Conservation (phyloP, 1,139 yeast species). For the Nakaseomyces bracarensis region DNA sequence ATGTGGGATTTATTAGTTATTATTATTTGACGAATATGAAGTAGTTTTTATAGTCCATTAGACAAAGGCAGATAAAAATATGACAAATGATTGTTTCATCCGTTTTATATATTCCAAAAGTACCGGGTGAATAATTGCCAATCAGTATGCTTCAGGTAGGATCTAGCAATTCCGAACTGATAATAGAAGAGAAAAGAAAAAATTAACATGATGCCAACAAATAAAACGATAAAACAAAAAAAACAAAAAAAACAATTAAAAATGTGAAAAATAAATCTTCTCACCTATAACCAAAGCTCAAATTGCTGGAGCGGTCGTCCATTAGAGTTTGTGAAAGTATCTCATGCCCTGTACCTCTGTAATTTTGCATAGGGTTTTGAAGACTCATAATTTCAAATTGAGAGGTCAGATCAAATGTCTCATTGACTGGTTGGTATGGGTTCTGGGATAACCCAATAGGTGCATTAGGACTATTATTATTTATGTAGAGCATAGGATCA, state of each 20-base stretch:
- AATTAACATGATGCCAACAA: background rate
- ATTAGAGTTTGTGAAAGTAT: background rate
- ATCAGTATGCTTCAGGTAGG: background rate
- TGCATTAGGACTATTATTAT: background rate
- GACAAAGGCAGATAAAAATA: background rate
- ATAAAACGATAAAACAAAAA: background rate
- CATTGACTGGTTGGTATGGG: background rate
- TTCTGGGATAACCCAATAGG: background rate
- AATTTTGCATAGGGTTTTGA: background rate
- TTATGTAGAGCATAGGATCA: background rate
- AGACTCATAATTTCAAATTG: conserved; percentile 4
- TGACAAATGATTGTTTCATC: background rate
- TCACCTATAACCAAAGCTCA: background rate
- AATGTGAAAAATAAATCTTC: background rate
- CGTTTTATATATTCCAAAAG: background rate
- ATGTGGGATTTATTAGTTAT: background rate
- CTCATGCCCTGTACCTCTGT: background rate
- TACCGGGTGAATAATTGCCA: background rate
- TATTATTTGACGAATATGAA: background rate
- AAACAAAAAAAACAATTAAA: background rate
- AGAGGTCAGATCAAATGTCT: background rate
- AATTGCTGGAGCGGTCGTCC: background rate
- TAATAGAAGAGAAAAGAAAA: background rate
- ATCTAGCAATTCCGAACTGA: no score
- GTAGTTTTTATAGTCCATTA: background rate